phyloP scores from a whole-genome alignment of 371 early-diverging fungal species.

The Mucor indicus region DNA sequence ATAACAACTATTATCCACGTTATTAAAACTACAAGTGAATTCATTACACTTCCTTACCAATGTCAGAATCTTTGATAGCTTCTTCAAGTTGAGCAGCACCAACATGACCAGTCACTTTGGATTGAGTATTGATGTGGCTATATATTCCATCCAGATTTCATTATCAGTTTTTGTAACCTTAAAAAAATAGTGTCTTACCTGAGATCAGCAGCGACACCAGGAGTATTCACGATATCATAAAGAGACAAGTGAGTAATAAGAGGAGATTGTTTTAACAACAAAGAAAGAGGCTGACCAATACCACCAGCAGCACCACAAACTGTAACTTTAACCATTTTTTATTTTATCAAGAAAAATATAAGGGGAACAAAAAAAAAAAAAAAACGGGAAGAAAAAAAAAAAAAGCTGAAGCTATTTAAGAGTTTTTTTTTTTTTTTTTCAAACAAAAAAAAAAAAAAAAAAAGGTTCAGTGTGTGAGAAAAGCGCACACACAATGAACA shows the following conservation, averaged over 20 bases:
- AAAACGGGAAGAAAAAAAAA: slow-evolving; percentile 17
- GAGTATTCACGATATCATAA: slow-evolving; percentile 76
- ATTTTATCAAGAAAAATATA: slow-evolving; percentile 2
- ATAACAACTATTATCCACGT: slow-evolving; percentile 68
- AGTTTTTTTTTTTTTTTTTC: neutral
- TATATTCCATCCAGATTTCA: neutral
- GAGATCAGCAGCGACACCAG: slow-evolving; percentile 77
- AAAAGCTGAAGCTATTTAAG: neutral
- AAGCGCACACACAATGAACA: no score
- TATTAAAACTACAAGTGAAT: neutral
- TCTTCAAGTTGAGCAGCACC: slow-evolving; percentile 43
- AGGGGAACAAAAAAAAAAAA: slow-evolving; percentile 18
- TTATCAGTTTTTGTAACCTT: no score
- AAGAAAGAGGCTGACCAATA: slow-evolving; percentile 90
- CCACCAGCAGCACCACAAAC: slow-evolving; percentile 89
- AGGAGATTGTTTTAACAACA: slow-evolving; percentile 78
- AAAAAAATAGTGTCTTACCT: slow-evolving; percentile 23
- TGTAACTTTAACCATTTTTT: slow-evolving; percentile 68
- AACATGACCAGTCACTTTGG: slow-evolving; percentile 60
- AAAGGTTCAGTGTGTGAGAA: no score
- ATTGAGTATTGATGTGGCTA: slow-evolving; percentile 70
- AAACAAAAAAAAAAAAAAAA: no score
- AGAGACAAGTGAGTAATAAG: slow-evolving; percentile 62
- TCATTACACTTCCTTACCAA: slow-evolving; percentile 28
- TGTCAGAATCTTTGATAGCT: slow-evolving; percentile 43